Conservation (phyloP, 176 grass and related monocot species). For the Neostapfia colusana region DNA sequence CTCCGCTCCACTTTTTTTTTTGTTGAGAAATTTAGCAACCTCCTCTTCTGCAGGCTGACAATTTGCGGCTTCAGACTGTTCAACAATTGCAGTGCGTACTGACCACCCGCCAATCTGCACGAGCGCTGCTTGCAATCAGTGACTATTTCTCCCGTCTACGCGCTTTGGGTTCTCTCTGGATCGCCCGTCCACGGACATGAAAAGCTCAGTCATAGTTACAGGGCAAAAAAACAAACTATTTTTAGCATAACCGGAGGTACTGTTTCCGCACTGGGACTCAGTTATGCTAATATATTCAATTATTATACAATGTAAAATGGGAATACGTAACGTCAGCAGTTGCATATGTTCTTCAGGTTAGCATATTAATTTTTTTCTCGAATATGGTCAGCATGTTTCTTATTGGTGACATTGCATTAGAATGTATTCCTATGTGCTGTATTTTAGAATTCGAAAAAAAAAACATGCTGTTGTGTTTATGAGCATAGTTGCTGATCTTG, state of each 20-base stretch:
- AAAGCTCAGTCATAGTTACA: neutral
- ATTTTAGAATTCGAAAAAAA: neutral
- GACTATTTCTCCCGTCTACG: slow-evolving; percentile 53
- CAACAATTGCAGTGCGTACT: slow-evolving; percentile 43
- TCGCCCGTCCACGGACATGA: slow-evolving; percentile 48
- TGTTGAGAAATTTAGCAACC: neutral
- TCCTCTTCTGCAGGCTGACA: slow-evolving; percentile 42
- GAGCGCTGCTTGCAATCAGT: slow-evolving; percentile 51
- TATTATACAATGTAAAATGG: neutral
- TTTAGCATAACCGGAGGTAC: too few species aligned
- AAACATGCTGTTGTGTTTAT: too few species aligned
- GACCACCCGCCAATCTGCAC: slow-evolving; percentile 51
- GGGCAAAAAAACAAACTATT: neutral
- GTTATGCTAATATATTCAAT: too few species aligned
- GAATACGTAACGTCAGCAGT: neutral
- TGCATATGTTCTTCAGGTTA: neutral
- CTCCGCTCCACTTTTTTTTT: neutral
- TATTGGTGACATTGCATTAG: neutral
- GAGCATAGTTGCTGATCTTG: too few species aligned
- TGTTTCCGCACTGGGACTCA: too few species aligned
- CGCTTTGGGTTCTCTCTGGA: slow-evolving; percentile 57
- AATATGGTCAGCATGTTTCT: too few species aligned
- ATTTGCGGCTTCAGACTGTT: slow-evolving; percentile 50
- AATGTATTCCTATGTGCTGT: neutral
- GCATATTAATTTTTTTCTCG: too few species aligned